A percentile compares a stretch with the other conserved stretches of the same genome.
phyloP scores from a whole-genome alignment of 2,329 filamentous ascomycete genomes.

The Fusarium sp. region DNA sequence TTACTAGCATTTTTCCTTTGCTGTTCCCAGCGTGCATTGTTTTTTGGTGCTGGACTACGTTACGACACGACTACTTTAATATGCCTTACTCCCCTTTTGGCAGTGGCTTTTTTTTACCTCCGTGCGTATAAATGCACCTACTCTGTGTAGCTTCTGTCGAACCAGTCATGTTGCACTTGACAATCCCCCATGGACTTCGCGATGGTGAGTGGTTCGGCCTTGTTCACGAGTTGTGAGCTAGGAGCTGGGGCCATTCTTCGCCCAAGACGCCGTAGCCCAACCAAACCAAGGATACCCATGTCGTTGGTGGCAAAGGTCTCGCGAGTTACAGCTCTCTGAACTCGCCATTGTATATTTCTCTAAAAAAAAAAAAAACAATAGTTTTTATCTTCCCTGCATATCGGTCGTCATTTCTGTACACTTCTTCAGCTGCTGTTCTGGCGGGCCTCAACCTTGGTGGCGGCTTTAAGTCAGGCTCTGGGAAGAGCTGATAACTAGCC shows the following conservation, averaged over 20 bases:
- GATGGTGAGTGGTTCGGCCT: conserved; percentile 17
- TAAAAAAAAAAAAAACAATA: not conserved
- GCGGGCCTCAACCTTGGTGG: conserved; percentile 22
- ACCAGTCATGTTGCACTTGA: not conserved
- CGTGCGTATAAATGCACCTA: not conserved
- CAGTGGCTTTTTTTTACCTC: not conserved
- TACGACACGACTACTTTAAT: not conserved
- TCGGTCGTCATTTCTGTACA: not conserved
- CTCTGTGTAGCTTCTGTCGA: not conserved
- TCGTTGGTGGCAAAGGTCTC: conserved; percentile 14
- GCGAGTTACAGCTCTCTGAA: conserved; percentile 6
- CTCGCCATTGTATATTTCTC: not conserved
- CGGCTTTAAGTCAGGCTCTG: not conserved
- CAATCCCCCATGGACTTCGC: not conserved
- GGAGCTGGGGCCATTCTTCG: conserved; percentile 8
- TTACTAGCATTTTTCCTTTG: conserved; percentile 27
- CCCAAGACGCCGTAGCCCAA: not conserved
- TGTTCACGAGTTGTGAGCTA: conserved; percentile 32
- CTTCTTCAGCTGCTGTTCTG: not conserved
- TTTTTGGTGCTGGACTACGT: not conserved
- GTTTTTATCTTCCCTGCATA: not conserved
- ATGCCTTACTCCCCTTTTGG: not conserved
- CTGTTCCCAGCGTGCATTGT: not conserved
- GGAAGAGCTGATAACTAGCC: conserved; percentile 6
- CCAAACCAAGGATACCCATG: conserved; percentile 17